These are phyloP conservation scores for Limonium bicolor DNA, from an alignment of 148 eudicot genomes.

Conservation along the genomic window DNA sequence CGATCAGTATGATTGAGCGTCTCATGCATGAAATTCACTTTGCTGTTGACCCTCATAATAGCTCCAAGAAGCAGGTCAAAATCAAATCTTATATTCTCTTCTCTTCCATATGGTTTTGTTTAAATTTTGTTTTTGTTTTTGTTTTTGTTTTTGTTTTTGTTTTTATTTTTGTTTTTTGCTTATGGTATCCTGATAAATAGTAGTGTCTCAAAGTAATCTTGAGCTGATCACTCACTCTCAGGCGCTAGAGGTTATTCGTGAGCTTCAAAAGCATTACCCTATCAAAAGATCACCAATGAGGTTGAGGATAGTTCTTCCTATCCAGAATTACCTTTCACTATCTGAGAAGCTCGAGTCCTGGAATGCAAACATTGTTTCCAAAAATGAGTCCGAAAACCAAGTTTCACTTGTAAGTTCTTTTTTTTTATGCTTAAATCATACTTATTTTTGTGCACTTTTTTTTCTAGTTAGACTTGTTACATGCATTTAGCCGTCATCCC, in stretches of 20 bases:
- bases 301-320: constrained; percentile 39
- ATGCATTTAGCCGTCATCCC: too few relatives aligned
- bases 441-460: too few relatives aligned
- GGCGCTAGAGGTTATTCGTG: constrained; percentile 86
- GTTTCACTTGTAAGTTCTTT: constrained; percentile 54
- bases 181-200: background rate
- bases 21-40: constrained; percentile 96
- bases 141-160: background rate
- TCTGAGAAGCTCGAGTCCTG: constrained; percentile 51
- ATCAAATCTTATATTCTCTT: background rate
- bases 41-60: constrained; percentile 88
- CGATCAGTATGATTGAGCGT: constrained; percentile 97
- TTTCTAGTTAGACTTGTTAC: too few relatives aligned
- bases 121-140: background rate
- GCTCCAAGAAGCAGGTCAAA: constrained; percentile 87
- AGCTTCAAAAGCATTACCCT: constrained; percentile 81
- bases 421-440: background rate
- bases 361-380: constrained; percentile 44
- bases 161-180: constrained; percentile 1
- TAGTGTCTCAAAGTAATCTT: background rate
- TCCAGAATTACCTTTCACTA: constrained; percentile 27
- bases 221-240: constrained; percentile 10
- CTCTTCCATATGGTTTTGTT: background rate
- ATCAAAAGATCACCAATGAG: constrained; percentile 89
- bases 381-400: constrained; percentile 69